Conservation (phyloP, 164 flowering plant species). For the grape (Vitis vinifera) region ASM3070453v1 NC_081823.1:26552501-26553000, state of each 20-base stretch:
- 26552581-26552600: too few species aligned
- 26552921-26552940: too few species aligned
- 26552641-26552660: background rate
- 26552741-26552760: background rate
- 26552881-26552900: background rate
- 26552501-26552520: constrained; percentile 56
- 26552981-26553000: constrained; percentile 63
- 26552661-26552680: background rate
- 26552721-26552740: constrained; percentile 95
- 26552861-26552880: constrained; percentile 10
- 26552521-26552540: background rate
- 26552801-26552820: constrained; percentile 13
- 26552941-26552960: too few species aligned
- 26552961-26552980: too few species aligned
- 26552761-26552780: background rate
- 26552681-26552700: background rate
- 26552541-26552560: background rate
- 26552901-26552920: too few species aligned
- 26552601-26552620: too few species aligned
- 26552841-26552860: constrained; percentile 90
- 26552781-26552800: background rate
- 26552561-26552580: background rate
- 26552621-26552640: too few species aligned
- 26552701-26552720: constrained; percentile 94
- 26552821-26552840: constrained; percentile 83